A percentile compares a stretch with the other conserved stretches of the same genome.
phyloP scores from a whole-genome alignment of 176 grass and related monocot genomes.

The Oryza australiensis region DNA sequence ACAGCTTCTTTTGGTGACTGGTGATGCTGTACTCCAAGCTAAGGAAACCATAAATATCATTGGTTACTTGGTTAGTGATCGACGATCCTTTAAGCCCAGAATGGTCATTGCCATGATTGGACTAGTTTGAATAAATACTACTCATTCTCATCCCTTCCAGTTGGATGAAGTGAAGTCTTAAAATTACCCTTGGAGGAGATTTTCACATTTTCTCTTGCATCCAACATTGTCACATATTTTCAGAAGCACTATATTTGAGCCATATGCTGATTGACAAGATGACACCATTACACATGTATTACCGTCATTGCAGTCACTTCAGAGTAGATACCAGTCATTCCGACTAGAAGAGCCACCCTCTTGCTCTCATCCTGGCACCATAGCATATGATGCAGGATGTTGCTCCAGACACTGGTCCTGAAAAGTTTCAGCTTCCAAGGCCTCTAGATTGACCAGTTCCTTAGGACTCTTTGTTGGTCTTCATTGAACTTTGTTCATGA shows the following conservation, averaged over 20 bases:
- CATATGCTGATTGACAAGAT: background rate
- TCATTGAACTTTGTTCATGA: background rate
- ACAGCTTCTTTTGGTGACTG: background rate
- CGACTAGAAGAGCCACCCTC: background rate
- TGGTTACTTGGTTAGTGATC: background rate
- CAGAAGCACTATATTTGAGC: constrained; percentile 20
- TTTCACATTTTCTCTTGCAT: background rate
- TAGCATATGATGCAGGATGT: background rate
- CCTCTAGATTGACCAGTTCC: background rate
- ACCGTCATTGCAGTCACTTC: background rate
- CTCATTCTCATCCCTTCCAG: background rate
- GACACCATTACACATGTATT: background rate
- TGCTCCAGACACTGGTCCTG: background rate
- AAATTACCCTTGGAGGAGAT: background rate
- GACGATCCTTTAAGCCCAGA: background rate
- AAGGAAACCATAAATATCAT: background rate
- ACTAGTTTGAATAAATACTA: background rate
- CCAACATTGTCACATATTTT: background rate
- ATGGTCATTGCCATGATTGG: background rate
- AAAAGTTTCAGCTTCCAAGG: background rate
- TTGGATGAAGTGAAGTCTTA: background rate
- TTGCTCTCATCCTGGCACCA: background rate
- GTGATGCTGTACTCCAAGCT: background rate
- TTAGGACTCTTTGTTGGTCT: background rate
- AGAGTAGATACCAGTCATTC: background rate